Evolutionary conservation across 805 yeast species (phyloP).

Genomic region (Metschnikowia hibisci): DNA sequence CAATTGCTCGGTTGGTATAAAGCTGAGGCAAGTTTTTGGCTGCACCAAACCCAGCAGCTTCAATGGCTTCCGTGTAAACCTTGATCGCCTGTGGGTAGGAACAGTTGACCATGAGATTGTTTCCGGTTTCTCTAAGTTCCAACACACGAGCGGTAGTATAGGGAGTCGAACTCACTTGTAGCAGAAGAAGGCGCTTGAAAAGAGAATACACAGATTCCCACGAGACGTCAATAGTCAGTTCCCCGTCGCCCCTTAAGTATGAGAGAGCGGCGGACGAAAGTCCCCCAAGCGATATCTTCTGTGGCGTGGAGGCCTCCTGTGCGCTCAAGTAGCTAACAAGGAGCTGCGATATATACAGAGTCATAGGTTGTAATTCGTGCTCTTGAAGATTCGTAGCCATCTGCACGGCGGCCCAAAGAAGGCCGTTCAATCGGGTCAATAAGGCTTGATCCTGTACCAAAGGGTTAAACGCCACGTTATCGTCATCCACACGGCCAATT

Average conservation of each 20-base stretch:
- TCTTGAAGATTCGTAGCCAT: neutral
- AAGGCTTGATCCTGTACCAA: conserved; percentile 17
- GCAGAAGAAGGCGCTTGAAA: conserved; percentile 9
- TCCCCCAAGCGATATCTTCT: conserved; percentile 9
- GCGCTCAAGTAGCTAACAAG: conserved; percentile 7
- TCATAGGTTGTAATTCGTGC: neutral
- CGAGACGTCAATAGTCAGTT: neutral
- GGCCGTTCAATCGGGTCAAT: conserved; percentile 15
- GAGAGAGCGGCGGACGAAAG: conserved; percentile 8
- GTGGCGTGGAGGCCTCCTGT: conserved; percentile 7
- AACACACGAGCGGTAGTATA: conserved; percentile 2
- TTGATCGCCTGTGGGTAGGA: conserved; percentile 39
- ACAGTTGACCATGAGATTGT: conserved; percentile 34
- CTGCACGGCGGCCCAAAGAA: conserved; percentile 15
- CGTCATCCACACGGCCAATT: conserved; percentile 16
- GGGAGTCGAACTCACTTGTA: conserved; percentile 2
- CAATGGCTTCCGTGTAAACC: conserved; percentile 35
- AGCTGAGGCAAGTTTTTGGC: conserved; percentile 26
- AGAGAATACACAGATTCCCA: conserved; percentile 8
- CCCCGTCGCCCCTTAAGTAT: conserved; percentile 4
- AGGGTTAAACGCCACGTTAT: conserved; percentile 3
- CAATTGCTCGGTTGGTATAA: conserved; percentile 37
- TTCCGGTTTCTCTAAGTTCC: conserved; percentile 37
- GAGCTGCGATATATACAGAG: conserved; percentile 6
- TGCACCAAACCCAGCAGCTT: conserved; percentile 17